phyloP scores from a whole-genome alignment of 2,329 filamentous ascomycete species.

The Colletotrichum viniferum region DNA sequence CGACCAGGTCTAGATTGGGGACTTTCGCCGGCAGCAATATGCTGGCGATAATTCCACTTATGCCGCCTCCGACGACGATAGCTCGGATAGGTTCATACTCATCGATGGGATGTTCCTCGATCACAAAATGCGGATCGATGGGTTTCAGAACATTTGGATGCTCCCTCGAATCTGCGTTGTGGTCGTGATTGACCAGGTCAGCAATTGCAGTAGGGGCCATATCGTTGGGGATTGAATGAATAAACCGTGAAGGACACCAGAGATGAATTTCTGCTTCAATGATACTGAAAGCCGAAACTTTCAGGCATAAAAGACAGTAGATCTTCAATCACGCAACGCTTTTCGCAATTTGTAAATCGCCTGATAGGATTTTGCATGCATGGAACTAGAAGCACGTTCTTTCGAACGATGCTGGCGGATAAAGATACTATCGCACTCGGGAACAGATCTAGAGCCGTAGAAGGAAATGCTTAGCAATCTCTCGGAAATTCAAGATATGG shows the following conservation, averaged over 20 bases:
- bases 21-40: neutral
- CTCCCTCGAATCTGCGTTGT: neutral
- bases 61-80: neutral
- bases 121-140: neutral
- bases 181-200: neutral
- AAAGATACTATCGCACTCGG: neutral
- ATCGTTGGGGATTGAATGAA: neutral
- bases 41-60: neutral
- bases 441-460: neutral
- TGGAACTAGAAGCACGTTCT: neutral
- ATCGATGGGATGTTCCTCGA: neutral
- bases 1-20: neutral
- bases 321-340: neutral
- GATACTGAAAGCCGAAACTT: fast-evolving
- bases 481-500: neutral
- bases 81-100: neutral
- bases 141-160: neutral
- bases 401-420: neutral
- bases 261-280: neutral
- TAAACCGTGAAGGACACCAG: neutral
- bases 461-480: neutral
- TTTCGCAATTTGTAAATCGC: neutral
- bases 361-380: neutral
- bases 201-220: neutral
- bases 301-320: neutral